Evolutionary conservation across 345 rosid genomes (phyloP), one percentile per base, ranked within the genome.

Genomic region (Sonneratia caseolaris): DNA sequence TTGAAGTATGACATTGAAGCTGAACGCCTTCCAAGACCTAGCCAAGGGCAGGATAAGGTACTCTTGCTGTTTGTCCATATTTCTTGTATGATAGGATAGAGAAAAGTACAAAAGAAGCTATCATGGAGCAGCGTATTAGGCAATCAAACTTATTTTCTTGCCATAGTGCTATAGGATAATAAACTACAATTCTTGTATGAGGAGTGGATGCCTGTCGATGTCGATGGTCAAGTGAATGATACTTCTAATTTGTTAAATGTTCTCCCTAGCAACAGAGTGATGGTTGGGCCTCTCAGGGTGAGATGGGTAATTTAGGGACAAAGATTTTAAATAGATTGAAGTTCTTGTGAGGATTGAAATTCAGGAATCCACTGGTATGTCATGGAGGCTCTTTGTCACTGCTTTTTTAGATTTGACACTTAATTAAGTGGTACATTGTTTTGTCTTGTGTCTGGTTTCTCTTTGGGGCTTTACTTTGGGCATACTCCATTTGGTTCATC

Each of bases 1-100:
- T 76, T 96, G 35, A 92, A 82, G 79, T 92, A 96, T 84, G 99
- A 96, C 72, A 89, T 92, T 73, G 99, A 92, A 78, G 96, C 95
- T 27, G 96, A 92, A 76, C 93, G 95, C 69, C 92, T 96, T 70
- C 91, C 98, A 15, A 91, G 81, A 84, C 81, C 96, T 84, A 78
- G 75, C 69, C 89, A 86, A 68, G 98, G 93, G 70, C 85, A 88
- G 79, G 98, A 96, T 68, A 91, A 92, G 93, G 98, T 91, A 76
- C 56, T n/a, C 27, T 5, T 40, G 12, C 56, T 18, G 38, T 55
- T 47, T 64, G 4, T 70, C n/a, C 64, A 38, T 15, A 43, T 32
- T 57, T 38, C 64, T 42, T 74, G 13, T 70, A 21, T 27, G 61
- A 65, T 67, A 75, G 27, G 48, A 7, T 27, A 36, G 64, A 19